Conservation (phyloP, 2,329 filamentous ascomycete genomes). For the Lasiodiplodia hormozganensis region DNA sequence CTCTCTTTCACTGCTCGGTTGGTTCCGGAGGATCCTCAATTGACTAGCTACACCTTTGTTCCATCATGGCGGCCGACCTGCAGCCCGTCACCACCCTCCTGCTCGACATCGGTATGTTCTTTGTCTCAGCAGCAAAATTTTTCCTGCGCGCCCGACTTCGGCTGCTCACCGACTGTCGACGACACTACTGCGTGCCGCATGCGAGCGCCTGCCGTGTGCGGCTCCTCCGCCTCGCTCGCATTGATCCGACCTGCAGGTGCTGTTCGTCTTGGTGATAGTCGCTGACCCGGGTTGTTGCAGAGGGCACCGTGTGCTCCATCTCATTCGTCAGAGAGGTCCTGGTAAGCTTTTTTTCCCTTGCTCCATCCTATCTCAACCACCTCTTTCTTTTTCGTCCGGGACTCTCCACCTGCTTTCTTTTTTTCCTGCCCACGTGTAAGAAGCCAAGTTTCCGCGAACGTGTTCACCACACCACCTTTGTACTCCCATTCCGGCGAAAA, state of each 20-base stretch:
- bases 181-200: conserved; percentile 9
- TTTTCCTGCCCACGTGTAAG: conserved; percentile 30
- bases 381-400: conserved; percentile 30
- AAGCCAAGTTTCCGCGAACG: background rate
- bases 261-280: conserved; percentile 32
- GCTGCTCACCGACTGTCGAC: conserved; percentile 17
- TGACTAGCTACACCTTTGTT: conserved; percentile 18
- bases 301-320: conserved; percentile 83
- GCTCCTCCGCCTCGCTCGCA: conserved; percentile 23
- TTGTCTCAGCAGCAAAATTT: conserved; percentile 27
- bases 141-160: conserved; percentile 23
- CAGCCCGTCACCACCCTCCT: conserved; percentile 50
- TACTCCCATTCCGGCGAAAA: conserved; percentile 3
- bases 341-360: conserved; percentile 62
- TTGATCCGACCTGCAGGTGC: conserved; percentile 3
- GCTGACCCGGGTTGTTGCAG: conserved; percentile 51
- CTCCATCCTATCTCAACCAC: conserved; percentile 33
- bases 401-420: conserved; percentile 8
- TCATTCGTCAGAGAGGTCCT: conserved; percentile 84
- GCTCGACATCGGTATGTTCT: conserved; percentile 65
- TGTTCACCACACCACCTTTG: conserved; percentile 13
- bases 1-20: conserved; percentile 27
- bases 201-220: conserved; percentile 23
- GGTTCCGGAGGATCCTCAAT: conserved; percentile 25
- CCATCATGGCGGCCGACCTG: conserved; percentile 33